Base-by-base conservation (phyloP, 2,329 filamentous ascomycete species). In the Colletotrichum theobromicola region DNA sequence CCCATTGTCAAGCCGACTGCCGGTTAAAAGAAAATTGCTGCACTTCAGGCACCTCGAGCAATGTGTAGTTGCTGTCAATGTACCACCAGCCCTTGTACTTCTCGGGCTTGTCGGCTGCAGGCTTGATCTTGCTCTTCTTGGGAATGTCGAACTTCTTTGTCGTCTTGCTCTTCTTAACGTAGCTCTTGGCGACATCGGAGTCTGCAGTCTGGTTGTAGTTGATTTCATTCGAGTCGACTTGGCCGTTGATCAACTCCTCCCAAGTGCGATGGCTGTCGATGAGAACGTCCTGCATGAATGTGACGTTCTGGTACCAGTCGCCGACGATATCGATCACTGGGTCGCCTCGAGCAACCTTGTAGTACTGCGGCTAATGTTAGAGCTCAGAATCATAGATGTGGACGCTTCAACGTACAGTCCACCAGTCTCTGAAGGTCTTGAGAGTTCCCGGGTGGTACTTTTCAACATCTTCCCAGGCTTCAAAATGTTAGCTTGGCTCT, bases 171-270 rank as follows among this genome's bases (percentile, higher is more conserved):
- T 80, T 80, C n/a, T 77, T 67, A 15, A 85, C 60, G 50, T 82
- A 85, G 75, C 82, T 84, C 67, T 80, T 78, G 71, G 78, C 78
- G 57, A 79, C 79, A 10, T 74, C 74, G 4, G 81, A 79, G 57
- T 79, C 77, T 37, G 78, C 82, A 0, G 85, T 87, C 80, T 87
- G 85, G 76, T 85, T 84, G 75, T 80, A 82, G 78, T 83, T 85
- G 77, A 86, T 84, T 76, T 84, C 79, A 16, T 81, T 80, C 8
- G 80, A 80, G 67, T 84, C 78, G 8, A 82, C 83, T 34, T 80
- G 79, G 63, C 84, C 85, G 1, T 75, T 79, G n/a, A 85, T 79
- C 2, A 87, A 82, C 6, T 86, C 81, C 16, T 80, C 67, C 85
- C 85, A 87, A 68, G 80, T 83, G 2, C 75, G 78, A 74, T 87